Base-by-base conservation (phyloP, 1,139 yeast genomes). In the Yamadazyma siamensis region DNA sequence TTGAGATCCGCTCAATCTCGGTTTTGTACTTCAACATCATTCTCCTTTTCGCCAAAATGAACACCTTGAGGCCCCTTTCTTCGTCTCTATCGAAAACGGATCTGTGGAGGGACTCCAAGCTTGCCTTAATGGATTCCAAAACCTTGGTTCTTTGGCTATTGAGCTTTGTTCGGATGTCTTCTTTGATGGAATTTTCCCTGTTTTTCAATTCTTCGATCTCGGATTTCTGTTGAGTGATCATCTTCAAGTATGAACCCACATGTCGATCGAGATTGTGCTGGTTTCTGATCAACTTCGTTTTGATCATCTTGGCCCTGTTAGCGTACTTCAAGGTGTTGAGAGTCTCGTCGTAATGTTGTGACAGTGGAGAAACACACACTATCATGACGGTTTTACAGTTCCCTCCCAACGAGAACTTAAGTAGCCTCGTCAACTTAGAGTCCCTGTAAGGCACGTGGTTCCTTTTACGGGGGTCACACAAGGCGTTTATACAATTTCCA, bases 371-470 rank as follows among this genome's bases (percentile, higher is more conserved):
- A 3, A 89, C 75, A 57, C 96, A 89, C 1, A 88, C 96, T 45
- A 89, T 86, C 96, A 89, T 89, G 4, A 87, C 91, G 0, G 97
- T 89, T 54, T 85, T 83, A 58, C 96, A 88, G 51, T 87, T 86
- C 0, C 96, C 96, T 4, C 96, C 96, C n/a, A 89, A 64, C 0
- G 96, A 87, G 51, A 85, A 87, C 50, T 88, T 87, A 34, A 89
- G 69, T 31, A 89, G 61, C 42, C 97, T 61, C 0, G 97, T 89
- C 31, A 89, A 65, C 47, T 88, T 88, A 5, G 95, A 86, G 54
- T 89, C 95, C 43, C 97, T 61, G 54, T 85, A 89, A 0, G 97
- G 97, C 9, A 91, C 75, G 58, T 89, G 96, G 38, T 77, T 71
- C 32, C 76, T 59, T 37, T 77, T 61, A 36, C 80, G 61, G 2